These are phyloP conservation scores for Hibiscus tridactylites DNA, from an alignment of 345 rosid species.

Conservation along the genomic window DNA sequence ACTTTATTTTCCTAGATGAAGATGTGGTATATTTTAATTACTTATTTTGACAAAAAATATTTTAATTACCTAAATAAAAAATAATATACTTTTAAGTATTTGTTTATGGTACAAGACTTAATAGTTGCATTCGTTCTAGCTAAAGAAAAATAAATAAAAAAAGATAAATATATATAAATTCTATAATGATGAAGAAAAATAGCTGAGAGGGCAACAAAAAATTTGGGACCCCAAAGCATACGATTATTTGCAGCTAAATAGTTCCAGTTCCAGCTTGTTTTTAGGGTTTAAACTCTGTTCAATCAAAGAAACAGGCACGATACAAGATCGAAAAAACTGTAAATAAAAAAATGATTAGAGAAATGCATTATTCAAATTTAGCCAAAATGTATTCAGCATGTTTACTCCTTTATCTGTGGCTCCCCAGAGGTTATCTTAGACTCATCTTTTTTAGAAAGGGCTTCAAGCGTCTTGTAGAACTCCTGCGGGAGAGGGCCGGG, in stretches of 20 bases:
- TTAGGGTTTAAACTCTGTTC: conserved; percentile 17
- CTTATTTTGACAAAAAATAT: too few species aligned
- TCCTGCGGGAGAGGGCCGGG: conserved; percentile 94
- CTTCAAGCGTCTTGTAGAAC: conserved; percentile 71
- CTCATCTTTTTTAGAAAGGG: conserved; percentile 31
- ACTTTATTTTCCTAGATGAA: too few species aligned
- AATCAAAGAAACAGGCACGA: conserved; percentile 26
- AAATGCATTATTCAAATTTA: conserved; percentile 13
- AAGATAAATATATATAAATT: neutral
- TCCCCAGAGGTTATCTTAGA: conserved; percentile 44
- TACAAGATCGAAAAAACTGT: conserved; percentile 17
- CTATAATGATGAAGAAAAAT: neutral
- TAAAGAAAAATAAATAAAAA: too few species aligned
- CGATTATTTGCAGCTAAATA: conserved; percentile 25
- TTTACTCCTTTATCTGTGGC: conserved; percentile 40
- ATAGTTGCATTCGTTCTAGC: too few species aligned
- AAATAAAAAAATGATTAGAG: conserved; percentile 11
- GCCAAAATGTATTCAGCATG: neutral
- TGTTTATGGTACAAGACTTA: too few species aligned
- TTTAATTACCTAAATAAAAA: too few species aligned
- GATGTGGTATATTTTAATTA: too few species aligned
- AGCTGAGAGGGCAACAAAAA: too few species aligned
- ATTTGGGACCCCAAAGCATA: neutral
- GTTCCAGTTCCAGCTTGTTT: conserved; percentile 19
- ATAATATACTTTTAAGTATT: too few species aligned